phyloP scores from a whole-genome alignment of 116 monocot genomes.

The Iris pallida region DNA sequence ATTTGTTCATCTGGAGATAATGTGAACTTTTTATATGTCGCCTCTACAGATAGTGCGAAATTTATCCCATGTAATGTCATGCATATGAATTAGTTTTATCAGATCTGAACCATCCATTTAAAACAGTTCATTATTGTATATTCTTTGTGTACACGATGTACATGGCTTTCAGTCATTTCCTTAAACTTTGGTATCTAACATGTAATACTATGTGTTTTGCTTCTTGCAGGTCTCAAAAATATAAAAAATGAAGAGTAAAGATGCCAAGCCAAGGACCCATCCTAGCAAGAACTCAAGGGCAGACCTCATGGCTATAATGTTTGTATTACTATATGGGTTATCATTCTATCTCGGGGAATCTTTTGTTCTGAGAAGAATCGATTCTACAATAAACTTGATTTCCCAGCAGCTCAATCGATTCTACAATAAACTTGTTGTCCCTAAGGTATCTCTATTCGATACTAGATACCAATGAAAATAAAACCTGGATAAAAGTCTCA shows the following conservation, averaged over 20 bases:
- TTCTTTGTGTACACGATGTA: constrained; percentile 6
- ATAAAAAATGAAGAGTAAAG: constrained; percentile 63
- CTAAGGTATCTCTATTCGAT: constrained; percentile 23
- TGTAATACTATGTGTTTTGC: neutral
- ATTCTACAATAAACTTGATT: constrained; percentile 21
- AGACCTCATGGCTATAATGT: constrained; percentile 58
- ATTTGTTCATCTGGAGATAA: too few species aligned
- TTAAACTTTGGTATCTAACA: neutral
- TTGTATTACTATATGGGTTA: constrained; percentile 70
- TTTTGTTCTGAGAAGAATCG: constrained; percentile 62
- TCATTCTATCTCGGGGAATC: constrained; percentile 94
- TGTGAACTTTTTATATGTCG: too few species aligned
- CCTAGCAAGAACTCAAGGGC: constrained; percentile 39
- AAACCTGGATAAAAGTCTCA: too few species aligned
- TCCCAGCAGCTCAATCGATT: constrained; percentile 19
- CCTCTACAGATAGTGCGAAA: too few species aligned
- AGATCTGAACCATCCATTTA: too few species aligned
- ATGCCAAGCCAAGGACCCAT: constrained; percentile 30
- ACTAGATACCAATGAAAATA: too few species aligned
- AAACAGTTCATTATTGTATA: neutral
- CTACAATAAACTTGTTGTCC: too few species aligned
- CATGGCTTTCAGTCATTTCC: constrained; percentile 3
- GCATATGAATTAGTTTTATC: too few species aligned
- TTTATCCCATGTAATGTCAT: too few species aligned
- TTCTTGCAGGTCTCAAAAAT: neutral